Conservation (phyloP, 768 basidiomycete genomes). For the Krasilnikovozyma curviuscula region DNA sequence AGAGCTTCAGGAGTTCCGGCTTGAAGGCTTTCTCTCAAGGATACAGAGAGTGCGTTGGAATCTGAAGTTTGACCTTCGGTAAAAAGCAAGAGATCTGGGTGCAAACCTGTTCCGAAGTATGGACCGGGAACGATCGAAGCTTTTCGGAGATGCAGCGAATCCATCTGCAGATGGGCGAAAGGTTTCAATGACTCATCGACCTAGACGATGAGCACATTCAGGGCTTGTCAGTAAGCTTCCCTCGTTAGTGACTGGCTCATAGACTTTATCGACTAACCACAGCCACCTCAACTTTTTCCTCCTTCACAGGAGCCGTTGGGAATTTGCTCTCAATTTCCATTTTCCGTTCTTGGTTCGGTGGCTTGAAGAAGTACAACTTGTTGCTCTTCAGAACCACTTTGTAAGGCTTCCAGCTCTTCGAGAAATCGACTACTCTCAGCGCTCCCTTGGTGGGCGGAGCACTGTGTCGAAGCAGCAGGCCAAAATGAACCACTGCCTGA, state of each 20-base stretch:
- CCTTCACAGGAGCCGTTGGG: constrained; percentile 38
- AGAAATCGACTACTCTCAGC: constrained; percentile 23
- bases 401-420: constrained; percentile 70
- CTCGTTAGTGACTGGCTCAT: too few relatives aligned
- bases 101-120: constrained; percentile 58
- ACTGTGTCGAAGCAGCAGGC: background rate
- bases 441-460: constrained; percentile 1
- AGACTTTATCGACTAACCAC: too few relatives aligned
- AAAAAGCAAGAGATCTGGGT: constrained; percentile 44
- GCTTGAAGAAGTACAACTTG: constrained; percentile 72
- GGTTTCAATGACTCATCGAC: too few relatives aligned
- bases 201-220: too few relatives aligned
- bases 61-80: too few relatives aligned
- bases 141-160: too few relatives aligned
- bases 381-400: constrained; percentile 67
- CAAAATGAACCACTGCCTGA: too few relatives aligned
- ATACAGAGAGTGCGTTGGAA: background rate
- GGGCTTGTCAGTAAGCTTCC: too few relatives aligned
- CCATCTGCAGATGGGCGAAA: too few relatives aligned
- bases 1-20: constrained; percentile 61
- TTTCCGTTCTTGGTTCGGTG: constrained; percentile 46
- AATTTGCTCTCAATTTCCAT: constrained; percentile 54
- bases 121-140: constrained; percentile 14
- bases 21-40: constrained; percentile 27
- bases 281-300: too few relatives aligned